Percentiles rank a stretch among this genome's conserved stretches.
Evolutionary conservation across 2,329 filamentous ascomycete genomes (phyloP).

Genomic region (Botrytis medusae): DNA sequence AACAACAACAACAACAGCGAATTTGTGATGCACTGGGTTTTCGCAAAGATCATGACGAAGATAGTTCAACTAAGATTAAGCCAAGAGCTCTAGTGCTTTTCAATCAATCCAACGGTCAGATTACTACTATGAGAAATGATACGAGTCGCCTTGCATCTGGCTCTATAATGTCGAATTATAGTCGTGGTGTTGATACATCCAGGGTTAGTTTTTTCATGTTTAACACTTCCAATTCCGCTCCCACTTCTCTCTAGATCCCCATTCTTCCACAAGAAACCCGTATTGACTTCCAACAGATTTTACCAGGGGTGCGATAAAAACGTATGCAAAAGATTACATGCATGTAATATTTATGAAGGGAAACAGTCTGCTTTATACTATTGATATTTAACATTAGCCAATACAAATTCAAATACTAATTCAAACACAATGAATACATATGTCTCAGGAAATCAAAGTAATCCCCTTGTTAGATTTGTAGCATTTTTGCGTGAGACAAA

Average conservation of each 20-base stretch:
- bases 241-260: neutral
- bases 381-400: neutral
- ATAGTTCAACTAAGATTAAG: neutral
- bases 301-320: neutral
- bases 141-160: neutral
- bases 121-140: neutral
- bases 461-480: neutral
- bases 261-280: neutral
- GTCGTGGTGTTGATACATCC: neutral
- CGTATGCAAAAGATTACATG: neutral
- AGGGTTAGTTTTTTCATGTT: neutral
- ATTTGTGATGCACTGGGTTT: neutral
- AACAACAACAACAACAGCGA: neutral
- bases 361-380: neutral
- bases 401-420: neutral
- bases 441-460: neutral
- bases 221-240: neutral
- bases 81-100: neutral
- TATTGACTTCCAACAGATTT: conserved; percentile 9
- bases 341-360: neutral
- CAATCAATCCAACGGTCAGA: neutral
- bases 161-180: neutral
- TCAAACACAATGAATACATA: neutral
- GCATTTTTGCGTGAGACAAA: neutral
- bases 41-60: neutral